phyloP scores from a whole-genome alignment of 352 stramenopile genomes.

The Phytophthora melonis region DNA sequence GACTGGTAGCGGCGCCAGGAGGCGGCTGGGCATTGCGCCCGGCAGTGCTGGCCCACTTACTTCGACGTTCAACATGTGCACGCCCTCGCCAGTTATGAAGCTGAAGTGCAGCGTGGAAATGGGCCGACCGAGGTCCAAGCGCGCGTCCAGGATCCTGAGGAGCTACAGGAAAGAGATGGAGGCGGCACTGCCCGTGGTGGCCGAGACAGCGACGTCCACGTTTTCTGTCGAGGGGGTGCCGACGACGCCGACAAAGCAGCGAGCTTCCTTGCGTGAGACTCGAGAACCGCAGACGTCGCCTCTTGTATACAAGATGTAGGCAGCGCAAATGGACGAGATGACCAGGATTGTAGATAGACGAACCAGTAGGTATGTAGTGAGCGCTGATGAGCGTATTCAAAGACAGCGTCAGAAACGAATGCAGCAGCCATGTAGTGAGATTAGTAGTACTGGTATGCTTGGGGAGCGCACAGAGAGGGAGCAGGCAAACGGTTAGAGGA shows the following conservation, averaged over 20 bases:
- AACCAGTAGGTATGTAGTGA: slow-evolving; percentile 33
- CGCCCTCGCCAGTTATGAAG: slow-evolving; percentile 83
- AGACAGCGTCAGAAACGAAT: neutral
- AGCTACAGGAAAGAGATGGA: slow-evolving; percentile 65
- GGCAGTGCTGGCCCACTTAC: slow-evolving; percentile 27
- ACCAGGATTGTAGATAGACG: slow-evolving; percentile 27
- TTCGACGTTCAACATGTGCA: slow-evolving; percentile 74
- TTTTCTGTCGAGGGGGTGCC: slow-evolving; percentile 18
- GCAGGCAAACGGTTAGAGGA: no score
- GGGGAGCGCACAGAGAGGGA: no score
- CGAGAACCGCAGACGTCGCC: slow-evolving; percentile 26
- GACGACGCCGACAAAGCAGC: slow-evolving; percentile 17
- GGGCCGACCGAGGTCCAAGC: slow-evolving; percentile 75
- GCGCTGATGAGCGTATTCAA: neutral
- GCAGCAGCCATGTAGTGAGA: neutral
- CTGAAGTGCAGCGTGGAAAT: slow-evolving; percentile 84
- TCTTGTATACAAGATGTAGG: slow-evolving; percentile 39
- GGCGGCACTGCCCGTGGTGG: slow-evolving; percentile 53
- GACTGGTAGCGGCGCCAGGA: slow-evolving; percentile 24
- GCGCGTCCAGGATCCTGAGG: slow-evolving; percentile 52
- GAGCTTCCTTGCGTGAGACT: slow-evolving; percentile 22
- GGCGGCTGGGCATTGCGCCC: slow-evolving; percentile 23
- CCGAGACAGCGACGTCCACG: slow-evolving; percentile 11
- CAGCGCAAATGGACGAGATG: slow-evolving; percentile 13
- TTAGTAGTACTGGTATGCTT: neutral